Conservation (phyloP, 2,329 filamentous ascomycete species). For the Diaporthe destruens region DNA sequence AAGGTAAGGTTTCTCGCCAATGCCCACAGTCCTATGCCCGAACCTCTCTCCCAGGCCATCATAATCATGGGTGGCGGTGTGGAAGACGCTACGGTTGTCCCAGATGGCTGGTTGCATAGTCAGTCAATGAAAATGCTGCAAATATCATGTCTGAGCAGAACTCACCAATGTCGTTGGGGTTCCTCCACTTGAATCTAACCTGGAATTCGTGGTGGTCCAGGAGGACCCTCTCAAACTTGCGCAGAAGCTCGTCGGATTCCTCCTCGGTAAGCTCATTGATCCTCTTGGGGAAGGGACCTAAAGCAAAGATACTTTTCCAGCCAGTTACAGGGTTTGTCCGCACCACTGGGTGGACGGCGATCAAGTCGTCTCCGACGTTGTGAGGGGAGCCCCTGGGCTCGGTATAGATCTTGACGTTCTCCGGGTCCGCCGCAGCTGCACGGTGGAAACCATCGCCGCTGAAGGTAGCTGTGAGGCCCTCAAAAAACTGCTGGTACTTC, state of each 20-base stretch:
- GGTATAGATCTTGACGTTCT: constrained; percentile 50
- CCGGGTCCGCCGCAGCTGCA: constrained; percentile 48
- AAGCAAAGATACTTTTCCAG: constrained; percentile 48
- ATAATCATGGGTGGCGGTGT: constrained; percentile 40
- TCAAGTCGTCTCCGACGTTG: constrained; percentile 42
- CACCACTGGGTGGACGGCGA: constrained; percentile 47
- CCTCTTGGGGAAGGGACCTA: constrained; percentile 45
- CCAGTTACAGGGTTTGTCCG: constrained; percentile 49
- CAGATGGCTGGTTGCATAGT: constrained; percentile 33
- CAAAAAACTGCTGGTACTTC: constrained; percentile 64
- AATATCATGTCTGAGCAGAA: too few relatives aligned
- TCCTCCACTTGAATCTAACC: constrained; percentile 42
- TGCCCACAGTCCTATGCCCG: constrained; percentile 40
- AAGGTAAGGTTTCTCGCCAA: constrained; percentile 40
- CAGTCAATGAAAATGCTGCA: not conserved
- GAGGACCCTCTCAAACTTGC: constrained; percentile 36
- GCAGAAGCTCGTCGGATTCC: constrained; percentile 40
- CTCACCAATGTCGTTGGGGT: constrained; percentile 41
- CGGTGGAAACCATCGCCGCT: constrained; percentile 54
- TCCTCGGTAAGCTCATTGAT: constrained; percentile 46
- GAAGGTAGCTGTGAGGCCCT: constrained; percentile 63
- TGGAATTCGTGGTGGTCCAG: constrained; percentile 41
- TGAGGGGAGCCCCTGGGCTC: constrained; percentile 49
- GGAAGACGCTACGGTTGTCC: constrained; percentile 42
- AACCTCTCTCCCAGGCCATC: constrained; percentile 37